Percentiles rank a stretch among this genome's conserved stretches.
Evolutionary conservation across 2,329 filamentous ascomycete species (phyloP).

Genomic region (Penicillium nordicum): DNA sequence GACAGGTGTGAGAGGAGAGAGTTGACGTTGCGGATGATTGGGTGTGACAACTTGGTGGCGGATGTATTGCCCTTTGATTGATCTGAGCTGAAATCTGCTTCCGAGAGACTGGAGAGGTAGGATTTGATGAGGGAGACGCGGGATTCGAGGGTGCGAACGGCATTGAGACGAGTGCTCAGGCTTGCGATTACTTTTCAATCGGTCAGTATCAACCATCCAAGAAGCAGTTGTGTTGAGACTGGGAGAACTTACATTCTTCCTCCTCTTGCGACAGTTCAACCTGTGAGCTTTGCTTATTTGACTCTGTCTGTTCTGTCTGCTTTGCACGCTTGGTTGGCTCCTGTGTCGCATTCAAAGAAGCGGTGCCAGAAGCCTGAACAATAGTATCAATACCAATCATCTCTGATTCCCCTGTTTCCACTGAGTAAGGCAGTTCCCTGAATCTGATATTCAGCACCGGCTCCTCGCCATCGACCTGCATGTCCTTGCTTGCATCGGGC

Average conservation of each 20-base stretch:
- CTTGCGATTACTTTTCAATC: slow-evolving; percentile 53
- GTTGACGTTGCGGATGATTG: slow-evolving; percentile 82
- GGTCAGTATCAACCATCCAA: slow-evolving; percentile 13
- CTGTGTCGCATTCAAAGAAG: slow-evolving; percentile 54
- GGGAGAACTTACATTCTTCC: slow-evolving; percentile 54
- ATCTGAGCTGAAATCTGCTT: slow-evolving; percentile 54
- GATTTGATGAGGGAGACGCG: slow-evolving; percentile 67
- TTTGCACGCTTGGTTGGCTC: slow-evolving; percentile 8
- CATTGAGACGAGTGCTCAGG: slow-evolving; percentile 84
- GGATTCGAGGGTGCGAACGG: slow-evolving; percentile 85
- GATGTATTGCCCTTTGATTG: slow-evolving; percentile 27
- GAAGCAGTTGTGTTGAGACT: not conserved
- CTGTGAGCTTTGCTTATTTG: slow-evolving; percentile 28
- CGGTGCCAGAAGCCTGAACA: slow-evolving; percentile 77
- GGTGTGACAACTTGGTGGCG: slow-evolving; percentile 61
- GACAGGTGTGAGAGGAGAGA: slow-evolving; percentile 79
- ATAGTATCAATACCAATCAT: slow-evolving; percentile 98
- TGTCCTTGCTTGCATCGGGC: slow-evolving; percentile 58
- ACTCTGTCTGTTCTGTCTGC: slow-evolving; percentile 18
- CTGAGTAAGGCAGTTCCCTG: slow-evolving; percentile 75
- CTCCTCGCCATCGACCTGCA: slow-evolving; percentile 67
- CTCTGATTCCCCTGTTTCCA: slow-evolving; percentile 93
- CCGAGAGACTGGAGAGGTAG: slow-evolving; percentile 73
- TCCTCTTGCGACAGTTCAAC: slow-evolving; percentile 55
- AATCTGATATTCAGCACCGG: slow-evolving; percentile 65